Conservation (phyloP, 805 yeast genomes). For the Candida ortonii region DNA sequence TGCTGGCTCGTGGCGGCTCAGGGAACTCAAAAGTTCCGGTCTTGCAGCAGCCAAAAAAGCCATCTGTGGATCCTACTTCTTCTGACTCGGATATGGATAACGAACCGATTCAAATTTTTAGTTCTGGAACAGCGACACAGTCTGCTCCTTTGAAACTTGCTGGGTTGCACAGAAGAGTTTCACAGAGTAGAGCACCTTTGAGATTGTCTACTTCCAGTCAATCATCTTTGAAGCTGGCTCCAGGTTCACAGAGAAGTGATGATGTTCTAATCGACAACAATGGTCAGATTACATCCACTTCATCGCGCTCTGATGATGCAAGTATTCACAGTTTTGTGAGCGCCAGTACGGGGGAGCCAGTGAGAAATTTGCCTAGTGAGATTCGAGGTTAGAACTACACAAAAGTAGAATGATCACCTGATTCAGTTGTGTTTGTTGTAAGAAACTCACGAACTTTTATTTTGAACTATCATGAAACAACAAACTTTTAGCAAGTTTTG, state of each 20-base stretch:
- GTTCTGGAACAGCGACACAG: background rate
- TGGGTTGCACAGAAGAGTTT: constrained; percentile 25
- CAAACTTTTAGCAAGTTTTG: too few species aligned
- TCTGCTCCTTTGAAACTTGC: constrained; percentile 19
- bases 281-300: constrained; percentile 1
- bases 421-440: too few species aligned
- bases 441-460: too few species aligned
- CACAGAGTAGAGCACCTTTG: constrained; percentile 18
- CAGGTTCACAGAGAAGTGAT: constrained; percentile 19
- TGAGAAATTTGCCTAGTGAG: constrained; percentile 22
- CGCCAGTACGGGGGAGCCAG: constrained; percentile 33
- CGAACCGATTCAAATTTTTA: constrained; percentile 6
- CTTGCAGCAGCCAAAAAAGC: constrained; percentile 31
- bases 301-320: constrained; percentile 21
- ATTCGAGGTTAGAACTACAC: too few species aligned
- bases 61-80: constrained; percentile 23
- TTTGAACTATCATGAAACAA: too few species aligned
- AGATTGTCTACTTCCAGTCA: constrained; percentile 12
- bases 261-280: constrained; percentile 18
- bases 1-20: constrained; percentile 17
- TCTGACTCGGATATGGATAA: constrained; percentile 21
- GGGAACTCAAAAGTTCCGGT: constrained; percentile 11
- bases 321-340: constrained; percentile 30
- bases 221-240: constrained; percentile 4
- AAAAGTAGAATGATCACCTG: too few species aligned